Base-by-base conservation (phyloP, 2,329 filamentous ascomycete species). In the Fusarium ramigenum region DNA sequence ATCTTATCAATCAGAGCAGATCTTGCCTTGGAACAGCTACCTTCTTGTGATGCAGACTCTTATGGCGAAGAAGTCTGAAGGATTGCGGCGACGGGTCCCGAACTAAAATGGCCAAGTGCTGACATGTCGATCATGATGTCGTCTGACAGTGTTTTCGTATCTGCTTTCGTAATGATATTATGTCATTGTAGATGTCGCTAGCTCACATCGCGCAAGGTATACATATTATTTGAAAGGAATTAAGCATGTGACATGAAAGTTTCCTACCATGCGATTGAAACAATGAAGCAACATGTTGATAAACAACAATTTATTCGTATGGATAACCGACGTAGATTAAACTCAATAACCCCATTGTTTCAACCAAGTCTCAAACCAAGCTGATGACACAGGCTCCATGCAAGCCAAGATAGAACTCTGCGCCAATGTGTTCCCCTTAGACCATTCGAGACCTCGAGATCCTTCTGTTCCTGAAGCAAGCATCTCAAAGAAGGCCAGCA, bases 261-360 rank as follows among this genome's bases (percentile, higher is more conserved):
- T 25, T 5, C 15, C 15, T 2, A 8, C 7, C 19, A 43, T 25
- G 9, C 6, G 7, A 5, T 18, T 23, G 2, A 18, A 25, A 11
- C 1, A 1, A 25, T 11, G 15, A 11, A 8, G 8, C 5, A 7
- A 43, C 9, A 18, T 8, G 9, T 25, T 4, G 5, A 25, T 8
- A 43, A 2, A 16, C 7, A 25, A 18, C 16, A 25, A 19, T 12
- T 5, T 2, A 44, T 25, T 25, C 4, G 2, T 19, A 11, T 19
- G 0, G 4, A 12, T 44, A 12, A 16, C 16, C 25, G 9, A 15
- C 2, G 6, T 43, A 23, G 32, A 7, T 11, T 32, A 23, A 10
- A 53, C 2, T 56, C 21, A 43, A 43, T 56, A 56, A 4, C 52
- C 52, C 52, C 52, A 56, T 23, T 56, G 52, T 4, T 4, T 30